These are phyloP conservation scores for Cydonia oblonga DNA, from an alignment of 331 rosid species.

Conservation along the genomic window DNA sequence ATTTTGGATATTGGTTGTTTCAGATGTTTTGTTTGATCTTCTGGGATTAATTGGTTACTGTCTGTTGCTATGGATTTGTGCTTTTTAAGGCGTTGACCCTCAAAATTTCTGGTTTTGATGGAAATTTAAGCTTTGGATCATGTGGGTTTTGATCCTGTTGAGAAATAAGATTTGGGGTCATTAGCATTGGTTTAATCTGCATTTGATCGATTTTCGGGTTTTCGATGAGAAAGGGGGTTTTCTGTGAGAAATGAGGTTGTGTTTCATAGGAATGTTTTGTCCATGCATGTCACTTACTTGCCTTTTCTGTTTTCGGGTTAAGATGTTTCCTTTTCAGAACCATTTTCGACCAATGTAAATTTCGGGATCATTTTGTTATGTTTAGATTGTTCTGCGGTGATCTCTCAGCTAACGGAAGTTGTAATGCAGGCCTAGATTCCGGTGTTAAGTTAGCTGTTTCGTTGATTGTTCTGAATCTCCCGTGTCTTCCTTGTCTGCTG, in stretches of 20 bases:
- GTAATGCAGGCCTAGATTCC: neutral
- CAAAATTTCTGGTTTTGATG: neutral
- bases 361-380: neutral
- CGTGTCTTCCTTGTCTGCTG: neutral
- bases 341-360: neutral
- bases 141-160: neutral
- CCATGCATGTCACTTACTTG: neutral
- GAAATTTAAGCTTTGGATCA: neutral
- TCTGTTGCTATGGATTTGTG: neutral
- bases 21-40: neutral
- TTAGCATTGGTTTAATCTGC: neutral
- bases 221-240: too few relatives aligned
- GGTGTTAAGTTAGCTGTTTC: neutral
- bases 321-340: neutral
- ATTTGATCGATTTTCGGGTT: neutral
- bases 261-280: neutral
- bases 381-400: neutral
- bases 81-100: neutral
- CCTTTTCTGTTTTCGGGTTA: neutral
- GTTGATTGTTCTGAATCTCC: neutral
- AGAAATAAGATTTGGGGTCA: neutral
- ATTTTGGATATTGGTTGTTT: neutral
- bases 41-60: neutral
- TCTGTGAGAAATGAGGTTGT: conserved; percentile 1
- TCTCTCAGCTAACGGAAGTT: neutral